A percentile compares a stretch with the other conserved stretches of the same genome.
These are phyloP conservation scores for Microcyclosporella mali DNA, from an alignment of 2,329 filamentous ascomycete genomes.

Conservation along the genomic window DNA sequence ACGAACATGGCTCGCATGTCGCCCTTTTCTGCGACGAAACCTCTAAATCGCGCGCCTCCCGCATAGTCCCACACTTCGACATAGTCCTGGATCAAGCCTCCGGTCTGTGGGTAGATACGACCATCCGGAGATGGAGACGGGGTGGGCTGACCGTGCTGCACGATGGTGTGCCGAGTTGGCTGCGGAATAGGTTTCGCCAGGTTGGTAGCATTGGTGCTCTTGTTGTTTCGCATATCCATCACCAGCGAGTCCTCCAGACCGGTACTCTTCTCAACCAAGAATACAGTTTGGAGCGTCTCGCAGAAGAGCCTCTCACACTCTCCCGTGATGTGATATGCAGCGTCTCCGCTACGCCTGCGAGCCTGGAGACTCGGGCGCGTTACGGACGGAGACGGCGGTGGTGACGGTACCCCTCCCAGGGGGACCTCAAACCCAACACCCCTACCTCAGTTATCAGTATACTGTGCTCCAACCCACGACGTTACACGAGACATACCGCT, in stretches of 20 bases:
- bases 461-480: conserved; percentile 1
- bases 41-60: conserved; percentile 76
- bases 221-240: conserved; percentile 60
- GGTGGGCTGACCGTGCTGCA: conserved; percentile 30
- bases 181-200: conserved; percentile 16
- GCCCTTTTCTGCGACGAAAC: conserved; percentile 68
- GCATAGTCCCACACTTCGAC: conserved; percentile 83
- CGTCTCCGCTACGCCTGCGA: conserved; percentile 63
- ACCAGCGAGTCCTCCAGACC: conserved; percentile 73
- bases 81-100: conserved; percentile 52
- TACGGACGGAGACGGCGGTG: conserved; percentile 68
- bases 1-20: conserved; percentile 73
- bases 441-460: conserved; percentile 53
- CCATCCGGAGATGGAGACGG: conserved; percentile 33
- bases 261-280: conserved; percentile 89
- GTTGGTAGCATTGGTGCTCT: conserved; percentile 13
- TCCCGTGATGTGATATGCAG: conserved; percentile 93
- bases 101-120: conserved; percentile 16
- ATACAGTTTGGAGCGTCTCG: conserved; percentile 86
- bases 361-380: conserved; percentile 23
- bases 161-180: conserved; percentile 14
- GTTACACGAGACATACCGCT: conserved; percentile 17
- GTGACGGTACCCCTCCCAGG: conserved; percentile 71
- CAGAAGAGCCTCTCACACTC: conserved; percentile 99
- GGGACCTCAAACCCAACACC: conserved; percentile 95